Base-by-base conservation (phyloP, 768 basidiomycete genomes). In the Coprinopsis cinerea region DNA sequence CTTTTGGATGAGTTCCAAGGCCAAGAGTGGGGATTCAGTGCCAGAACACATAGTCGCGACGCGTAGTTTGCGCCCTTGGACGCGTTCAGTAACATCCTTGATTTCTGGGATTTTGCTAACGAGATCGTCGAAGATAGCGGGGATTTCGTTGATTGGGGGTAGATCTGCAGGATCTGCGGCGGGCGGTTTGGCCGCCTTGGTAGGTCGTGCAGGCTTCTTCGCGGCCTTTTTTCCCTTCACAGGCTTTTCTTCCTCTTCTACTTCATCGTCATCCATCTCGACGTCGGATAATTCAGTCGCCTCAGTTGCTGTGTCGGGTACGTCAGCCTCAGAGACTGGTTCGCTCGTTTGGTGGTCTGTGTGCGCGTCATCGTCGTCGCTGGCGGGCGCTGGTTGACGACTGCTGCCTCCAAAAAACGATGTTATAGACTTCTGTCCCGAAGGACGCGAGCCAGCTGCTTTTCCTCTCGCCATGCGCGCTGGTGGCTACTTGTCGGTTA, bases 41-140 rank as follows among this genome's bases (percentile, higher is more conserved):
- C 94, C 94, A 35, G 92, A 95, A 67, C 88, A 96, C 94, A 97
- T 97, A 10, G 94, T 97, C 3, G 92, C 94, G 52, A 97, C 81
- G 65, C 92, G 87, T 63, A 97, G 72, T 59, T 88, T 92, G 51
- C 92, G 79, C 1, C 92, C 92, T 51, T 75, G 66, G 42, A 90
- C 67, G 39, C 73, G 83, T 56, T 83, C 73, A 15, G 78, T 83
- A 35, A 90, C 81, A 1, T 70, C 69, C 59, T 81, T 78, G 54
- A 91, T 80, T 47, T 81, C 70, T 11, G 85, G 79, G 34, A 83
- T 76, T 56, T 72, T 80, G 42, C 74, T 67, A 53, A 90, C 75
- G 36, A 92, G 73, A 65, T 92, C 85, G 49, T 75, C 70, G 64
- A 92, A 92, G 57, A 92, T 90, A 47, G 77, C 74, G 22, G 82